These are phyloP conservation scores for Aureobasidium subglaciale DNA, from an alignment of 2,329 filamentous ascomycete genomes.

Conservation along the genomic window DNA sequence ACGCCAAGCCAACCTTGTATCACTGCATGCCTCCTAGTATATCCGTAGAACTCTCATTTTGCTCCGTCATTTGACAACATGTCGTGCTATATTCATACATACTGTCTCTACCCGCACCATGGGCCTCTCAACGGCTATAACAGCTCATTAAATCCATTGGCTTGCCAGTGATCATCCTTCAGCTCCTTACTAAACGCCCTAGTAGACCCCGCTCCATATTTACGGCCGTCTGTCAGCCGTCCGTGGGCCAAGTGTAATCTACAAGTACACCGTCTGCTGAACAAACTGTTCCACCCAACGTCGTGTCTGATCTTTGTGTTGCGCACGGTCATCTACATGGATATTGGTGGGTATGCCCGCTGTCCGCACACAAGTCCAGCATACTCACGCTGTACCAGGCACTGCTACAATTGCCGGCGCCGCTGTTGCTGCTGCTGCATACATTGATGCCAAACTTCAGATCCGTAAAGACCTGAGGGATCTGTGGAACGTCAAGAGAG, in stretches of 20 bases:
- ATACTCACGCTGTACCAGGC: not conserved
- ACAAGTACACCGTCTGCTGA: not conserved
- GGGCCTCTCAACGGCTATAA: not conserved
- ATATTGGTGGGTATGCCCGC: not conserved
- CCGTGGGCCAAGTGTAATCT: slow-evolving; percentile 3
- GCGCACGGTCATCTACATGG: not conserved
- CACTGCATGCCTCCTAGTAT: not conserved
- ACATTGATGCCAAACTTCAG: slow-evolving; percentile 64
- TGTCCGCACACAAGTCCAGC: not conserved
- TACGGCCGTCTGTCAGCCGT: slow-evolving; percentile 8
- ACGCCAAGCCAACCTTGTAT: not conserved
- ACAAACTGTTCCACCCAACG: not conserved
- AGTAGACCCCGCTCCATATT: slow-evolving; percentile 11
- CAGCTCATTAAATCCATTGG: not conserved
- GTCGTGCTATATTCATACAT: not conserved
- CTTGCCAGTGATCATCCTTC: not conserved
- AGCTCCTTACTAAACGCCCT: not conserved
- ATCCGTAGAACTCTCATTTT: not conserved
- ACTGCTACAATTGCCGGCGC: slow-evolving; percentile 19
- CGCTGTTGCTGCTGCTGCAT: slow-evolving; percentile 42
- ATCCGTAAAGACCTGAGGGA: slow-evolving; percentile 53
- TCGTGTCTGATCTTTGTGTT: not conserved
- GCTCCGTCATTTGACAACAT: not conserved
- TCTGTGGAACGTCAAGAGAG: slow-evolving; percentile 39
- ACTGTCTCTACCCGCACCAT: not conserved